Base-by-base conservation (phyloP, 2,329 filamentous ascomycete genomes). In the Colletotrichum limetticola region DNA sequence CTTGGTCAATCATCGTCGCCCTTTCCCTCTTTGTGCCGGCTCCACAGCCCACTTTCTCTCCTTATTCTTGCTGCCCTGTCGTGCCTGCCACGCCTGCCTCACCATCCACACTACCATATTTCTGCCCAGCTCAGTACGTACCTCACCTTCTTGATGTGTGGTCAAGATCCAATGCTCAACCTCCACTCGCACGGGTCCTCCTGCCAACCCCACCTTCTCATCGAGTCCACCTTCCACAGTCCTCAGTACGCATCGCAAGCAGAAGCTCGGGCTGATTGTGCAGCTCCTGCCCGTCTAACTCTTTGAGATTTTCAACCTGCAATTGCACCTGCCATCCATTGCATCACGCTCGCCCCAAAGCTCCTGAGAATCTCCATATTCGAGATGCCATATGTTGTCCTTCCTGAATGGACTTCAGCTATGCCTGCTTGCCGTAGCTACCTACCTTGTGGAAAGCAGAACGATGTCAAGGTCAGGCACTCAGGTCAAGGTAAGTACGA, bases 11-110 rank as follows among this genome's bases (percentile, higher is more conserved):
- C 55, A 70, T 60, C 28, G 16, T 56, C 55, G 32, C 12, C 14
- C 14, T 35, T 56, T 56, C 14, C 30, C 52, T 56, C 53, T 32
- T 22, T 42, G 53, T 16, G 8, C 60, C 55, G 60, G 60, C 28
- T 61, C 70, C 70, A 70, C 66, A 66, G 65, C 70, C 70, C 55
- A 72, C 66, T 72, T 72, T 64, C 66, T 72, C 67, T 64, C 61
- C 61, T 64, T 49, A 46, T 32, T 53, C 46, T 49, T 49, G 58
- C 58, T 24, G 58, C 59, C 42, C 46, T 52, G 42, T 53, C 8
- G 61, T 37, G 46, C 30, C 49, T 65, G 42, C 59, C 62, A 42
- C 49, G 46, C 30, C 49, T 60, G 42, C 59, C 62, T 57, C 61
- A 32, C 61, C 49, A 16, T 57, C 46, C 61, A 35, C 49, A 16